A percentile compares a stretch with the other conserved stretches of the same genome.
Conservation (phyloP, 2,329 filamentous ascomycete genomes). For the Bertia moriformis region DNA sequence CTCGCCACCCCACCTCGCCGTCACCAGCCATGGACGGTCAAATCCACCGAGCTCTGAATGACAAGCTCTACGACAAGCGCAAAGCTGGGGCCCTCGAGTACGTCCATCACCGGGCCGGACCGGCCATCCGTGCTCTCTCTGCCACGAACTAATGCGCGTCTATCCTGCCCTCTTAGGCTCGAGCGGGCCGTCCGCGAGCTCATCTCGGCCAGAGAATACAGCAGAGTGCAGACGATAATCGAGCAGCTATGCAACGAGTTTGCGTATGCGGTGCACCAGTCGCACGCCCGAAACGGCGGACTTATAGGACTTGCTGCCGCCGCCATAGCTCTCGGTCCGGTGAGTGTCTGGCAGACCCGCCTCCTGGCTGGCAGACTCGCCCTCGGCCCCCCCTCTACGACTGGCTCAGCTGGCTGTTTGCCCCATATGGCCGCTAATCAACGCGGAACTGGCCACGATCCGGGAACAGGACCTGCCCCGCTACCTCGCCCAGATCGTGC, state of each 20-base stretch:
- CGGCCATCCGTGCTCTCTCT: background rate
- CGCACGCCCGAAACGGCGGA: conserved; percentile 89
- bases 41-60: conserved; percentile 82
- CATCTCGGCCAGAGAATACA: conserved; percentile 61
- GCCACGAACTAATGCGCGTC: conserved; percentile 2
- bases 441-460: conserved; percentile 1
- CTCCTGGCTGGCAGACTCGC: background rate
- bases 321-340: conserved; percentile 82
- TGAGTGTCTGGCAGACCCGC: conserved; percentile 35
- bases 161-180: conserved; percentile 60
- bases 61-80: conserved; percentile 97
- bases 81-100: conserved; percentile 95
- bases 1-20: background rate
- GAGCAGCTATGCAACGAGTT: conserved; percentile 96
- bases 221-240: conserved; percentile 72
- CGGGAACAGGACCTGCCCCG: conserved; percentile 79
- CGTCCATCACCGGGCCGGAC: conserved; percentile 21
- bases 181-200: conserved; percentile 82
- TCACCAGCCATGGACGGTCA: conserved; percentile 59
- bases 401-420: conserved; percentile 4
- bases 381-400: background rate
- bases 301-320: conserved; percentile 90
- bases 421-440: background rate
- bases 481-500: conserved; percentile 86
- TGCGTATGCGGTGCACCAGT: conserved; percentile 91